Evolutionary conservation across 1,139 yeast species (phyloP), one percentile per base, ranked within the genome.

Genomic region (Debaryomyces sp.): DNA sequence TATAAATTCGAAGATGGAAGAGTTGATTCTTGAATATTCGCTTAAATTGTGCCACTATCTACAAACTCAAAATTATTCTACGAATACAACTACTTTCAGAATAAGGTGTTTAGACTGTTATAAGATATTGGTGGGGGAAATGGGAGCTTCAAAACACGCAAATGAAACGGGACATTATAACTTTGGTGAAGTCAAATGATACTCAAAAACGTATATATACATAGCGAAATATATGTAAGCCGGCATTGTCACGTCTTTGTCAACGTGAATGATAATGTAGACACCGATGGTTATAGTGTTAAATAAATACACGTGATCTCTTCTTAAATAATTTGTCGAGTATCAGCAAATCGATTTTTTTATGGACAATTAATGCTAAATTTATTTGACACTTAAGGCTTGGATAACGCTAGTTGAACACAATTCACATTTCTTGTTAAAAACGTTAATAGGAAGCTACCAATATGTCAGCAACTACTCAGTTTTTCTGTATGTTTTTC

Each of bases 101-200:
- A 75, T 87, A 21, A 68, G 81, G 47, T 88, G 94, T 59, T 71
- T 80, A 39, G 72, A 69, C 4, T 88, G 95, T 61, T 76, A 80
- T 26, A 61, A 64, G 32, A 63, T 75, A 1, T 66, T 87, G 41
- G 73, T 74, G 2, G 94, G 95, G 3, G 92, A 87, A 61, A 77
- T 72, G 54, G 87, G 84, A 6, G 91, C 89, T 0, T 72, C 82
- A 6, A 73, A 74, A 54, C 95, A 88, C 66, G 92, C 94, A 4
- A 75, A 76, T 52, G 64, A 67, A 6, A 82, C 87, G 0, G 87
- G 86, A 2, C 95, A 88, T 62, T 68, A 64, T 30, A 77, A 76
- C 46, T 87, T 87, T 65, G 89, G 89, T 2, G 92, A 87, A 58
- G 79, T 78, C 24, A 63, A 67, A 45, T 48, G 41, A 15, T 4